phyloP scores from a whole-genome alignment of 2,329 filamentous ascomycete species.

The Phyllosticta paracitricarpa region DNA sequence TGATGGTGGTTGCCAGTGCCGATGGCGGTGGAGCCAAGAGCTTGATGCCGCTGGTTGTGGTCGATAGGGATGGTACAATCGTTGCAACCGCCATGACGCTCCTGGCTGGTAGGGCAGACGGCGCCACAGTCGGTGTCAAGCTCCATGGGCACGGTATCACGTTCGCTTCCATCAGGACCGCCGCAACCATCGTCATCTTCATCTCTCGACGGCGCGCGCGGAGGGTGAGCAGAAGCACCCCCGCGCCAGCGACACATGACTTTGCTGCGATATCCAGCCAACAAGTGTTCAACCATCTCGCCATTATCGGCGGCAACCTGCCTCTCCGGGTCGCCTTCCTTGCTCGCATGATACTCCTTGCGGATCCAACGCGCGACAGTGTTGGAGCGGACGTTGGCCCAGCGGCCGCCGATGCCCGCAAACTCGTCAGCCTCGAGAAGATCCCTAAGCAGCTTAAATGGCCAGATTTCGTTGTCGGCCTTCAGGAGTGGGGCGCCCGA shows the following conservation, averaged over 20 bases:
- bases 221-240: not conserved
- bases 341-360: not conserved
- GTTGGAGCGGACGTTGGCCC: not conserved
- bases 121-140: too few relatives aligned
- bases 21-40: too few relatives aligned
- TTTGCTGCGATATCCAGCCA: not conserved
- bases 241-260: not conserved
- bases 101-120: too few relatives aligned
- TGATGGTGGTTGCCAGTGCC: too few relatives aligned
- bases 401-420: not conserved
- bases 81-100: too few relatives aligned
- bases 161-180: too few relatives aligned
- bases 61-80: too few relatives aligned
- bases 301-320: not conserved
- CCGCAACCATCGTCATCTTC: too few relatives aligned
- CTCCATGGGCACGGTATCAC: too few relatives aligned
- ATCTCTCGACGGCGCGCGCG: not conserved
- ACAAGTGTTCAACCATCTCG: not conserved
- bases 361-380: not conserved
- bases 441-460: not conserved
- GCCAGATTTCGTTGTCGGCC: not conserved
- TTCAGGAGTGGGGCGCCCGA: not conserved
- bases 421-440: not conserved
- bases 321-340: not conserved
- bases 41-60: too few relatives aligned